phyloP scores from a whole-genome alignment of 2,329 filamentous ascomycete genomes.

The Penicillium sp. region DNA sequence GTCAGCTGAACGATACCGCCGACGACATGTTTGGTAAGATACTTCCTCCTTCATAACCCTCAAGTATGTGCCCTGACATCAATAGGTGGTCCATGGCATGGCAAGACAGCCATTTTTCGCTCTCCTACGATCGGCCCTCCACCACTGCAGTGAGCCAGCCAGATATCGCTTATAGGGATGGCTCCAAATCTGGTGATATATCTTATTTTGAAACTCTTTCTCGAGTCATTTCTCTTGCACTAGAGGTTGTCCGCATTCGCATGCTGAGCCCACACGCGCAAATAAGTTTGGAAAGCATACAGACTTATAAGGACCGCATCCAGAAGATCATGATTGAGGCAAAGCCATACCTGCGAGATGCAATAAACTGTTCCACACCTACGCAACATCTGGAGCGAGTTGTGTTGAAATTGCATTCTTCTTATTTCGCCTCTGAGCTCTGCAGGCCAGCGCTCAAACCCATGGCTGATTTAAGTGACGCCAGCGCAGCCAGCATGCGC shows the following conservation, averaged over 20 bases:
- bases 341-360: conserved; percentile 57
- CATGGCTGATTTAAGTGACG: conserved; percentile 44
- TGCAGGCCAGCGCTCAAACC: conserved; percentile 60
- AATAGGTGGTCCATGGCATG: conserved; percentile 61
- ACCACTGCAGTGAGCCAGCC: conserved; percentile 54
- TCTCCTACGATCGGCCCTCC: conserved; percentile 61
- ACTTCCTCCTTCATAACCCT: not conserved
- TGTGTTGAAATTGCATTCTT: conserved; percentile 60
- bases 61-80: not conserved
- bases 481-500: conserved; percentile 43
- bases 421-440: conserved; percentile 62
- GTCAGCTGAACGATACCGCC: conserved; percentile 47
- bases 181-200: conserved; percentile 49
- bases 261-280: conserved; percentile 54
- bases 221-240: conserved; percentile 51
- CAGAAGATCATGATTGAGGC: conserved; percentile 58
- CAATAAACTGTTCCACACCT: conserved; percentile 38
- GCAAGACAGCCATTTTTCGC: conserved; percentile 63
- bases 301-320: conserved; percentile 57
- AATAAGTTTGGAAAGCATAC: conserved; percentile 55
- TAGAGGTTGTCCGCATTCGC: conserved; percentile 60
- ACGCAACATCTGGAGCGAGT: conserved; percentile 59
- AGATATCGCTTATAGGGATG: conserved; percentile 50
- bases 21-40: conserved; percentile 46
- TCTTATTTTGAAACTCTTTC: conserved; percentile 60